Evolutionary conservation across 2,329 filamentous ascomycete genomes (phyloP).

Genomic region (Colletotrichum noveboracense): DNA sequence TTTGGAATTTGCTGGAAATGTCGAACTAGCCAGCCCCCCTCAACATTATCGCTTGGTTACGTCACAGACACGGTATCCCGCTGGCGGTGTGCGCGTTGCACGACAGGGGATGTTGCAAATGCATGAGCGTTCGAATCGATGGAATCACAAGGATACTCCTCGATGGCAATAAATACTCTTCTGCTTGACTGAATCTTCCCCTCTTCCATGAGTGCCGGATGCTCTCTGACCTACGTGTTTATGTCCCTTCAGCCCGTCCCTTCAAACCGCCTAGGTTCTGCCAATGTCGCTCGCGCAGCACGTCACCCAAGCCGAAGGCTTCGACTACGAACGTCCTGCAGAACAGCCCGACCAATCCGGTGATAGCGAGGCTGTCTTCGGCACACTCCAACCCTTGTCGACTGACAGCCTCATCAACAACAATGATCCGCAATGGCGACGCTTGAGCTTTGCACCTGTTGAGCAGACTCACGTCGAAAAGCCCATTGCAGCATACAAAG

Average conservation of each 20-base stretch:
- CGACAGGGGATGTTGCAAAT: not conserved
- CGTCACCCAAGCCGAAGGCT: slow-evolving; percentile 45
- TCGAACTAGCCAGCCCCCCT: slow-evolving; percentile 1
- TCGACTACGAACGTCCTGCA: slow-evolving; percentile 39
- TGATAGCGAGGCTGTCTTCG: slow-evolving; percentile 28
- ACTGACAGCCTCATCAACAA: not conserved
- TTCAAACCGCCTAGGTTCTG: not conserved
- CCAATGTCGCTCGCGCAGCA: slow-evolving; percentile 49
- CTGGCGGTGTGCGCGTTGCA: not conserved
- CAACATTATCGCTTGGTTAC: not conserved
- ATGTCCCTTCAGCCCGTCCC: not conserved
- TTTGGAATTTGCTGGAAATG: slow-evolving; percentile 21
- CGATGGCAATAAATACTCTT: not conserved
- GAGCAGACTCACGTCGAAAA: slow-evolving; percentile 29
- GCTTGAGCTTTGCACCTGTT: slow-evolving; percentile 31
- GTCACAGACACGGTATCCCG: slow-evolving; percentile 13
- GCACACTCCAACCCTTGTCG: slow-evolving; percentile 25
- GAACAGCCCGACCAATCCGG: slow-evolving; percentile 25
- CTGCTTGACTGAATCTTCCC: not conserved
- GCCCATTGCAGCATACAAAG: slow-evolving; percentile 34
- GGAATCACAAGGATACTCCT: not conserved
- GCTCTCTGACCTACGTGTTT: not conserved
- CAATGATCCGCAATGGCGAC: slow-evolving; percentile 24
- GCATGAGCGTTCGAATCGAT: not conserved
- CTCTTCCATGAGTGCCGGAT: not conserved